These are phyloP conservation scores for Nicotiana tomentosiformis DNA, from an alignment of 257 asterid species.

Conservation along the genomic window DNA sequence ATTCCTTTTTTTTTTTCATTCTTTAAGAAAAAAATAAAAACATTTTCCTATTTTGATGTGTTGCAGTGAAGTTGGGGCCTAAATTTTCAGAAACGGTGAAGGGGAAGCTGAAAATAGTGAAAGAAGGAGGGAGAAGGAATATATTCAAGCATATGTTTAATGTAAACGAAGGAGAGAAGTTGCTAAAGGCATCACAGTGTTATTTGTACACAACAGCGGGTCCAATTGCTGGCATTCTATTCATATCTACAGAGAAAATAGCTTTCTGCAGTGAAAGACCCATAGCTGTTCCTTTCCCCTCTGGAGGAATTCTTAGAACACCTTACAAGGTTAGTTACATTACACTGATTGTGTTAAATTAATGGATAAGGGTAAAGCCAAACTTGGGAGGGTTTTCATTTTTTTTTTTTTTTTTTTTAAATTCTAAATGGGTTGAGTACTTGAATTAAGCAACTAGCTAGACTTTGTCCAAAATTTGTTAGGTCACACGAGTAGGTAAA, in stretches of 20 bases:
- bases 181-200: slow-evolving; percentile 83
- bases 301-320: slow-evolving; percentile 34
- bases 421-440: too few species aligned
- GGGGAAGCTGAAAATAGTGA: slow-evolving; percentile 70
- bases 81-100: slow-evolving; percentile 69
- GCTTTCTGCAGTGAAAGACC: slow-evolving; percentile 82
- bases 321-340: slow-evolving; percentile 62
- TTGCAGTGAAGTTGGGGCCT: slow-evolving; percentile 60
- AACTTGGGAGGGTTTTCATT: too few species aligned
- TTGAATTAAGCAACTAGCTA: too few species aligned
- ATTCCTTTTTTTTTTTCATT: neutral
- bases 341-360: neutral
- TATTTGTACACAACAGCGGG: slow-evolving; percentile 81
- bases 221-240: slow-evolving; percentile 82
- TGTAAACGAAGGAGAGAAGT: slow-evolving; percentile 41
- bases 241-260: slow-evolving; percentile 55
- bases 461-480: too few species aligned
- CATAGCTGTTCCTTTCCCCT: slow-evolving; percentile 38
- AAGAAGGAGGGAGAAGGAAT: slow-evolving; percentile 70
- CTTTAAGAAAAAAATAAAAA: neutral
- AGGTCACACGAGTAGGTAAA: too few species aligned
- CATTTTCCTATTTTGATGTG: neutral
- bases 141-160: slow-evolving; percentile 56
- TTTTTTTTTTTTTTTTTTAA: too few species aligned
- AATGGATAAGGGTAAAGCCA: too few species aligned